Evolutionary conservation across 2,329 filamentous ascomycete genomes (phyloP).

Genomic region (Arthrobotrys megalospora): DNA sequence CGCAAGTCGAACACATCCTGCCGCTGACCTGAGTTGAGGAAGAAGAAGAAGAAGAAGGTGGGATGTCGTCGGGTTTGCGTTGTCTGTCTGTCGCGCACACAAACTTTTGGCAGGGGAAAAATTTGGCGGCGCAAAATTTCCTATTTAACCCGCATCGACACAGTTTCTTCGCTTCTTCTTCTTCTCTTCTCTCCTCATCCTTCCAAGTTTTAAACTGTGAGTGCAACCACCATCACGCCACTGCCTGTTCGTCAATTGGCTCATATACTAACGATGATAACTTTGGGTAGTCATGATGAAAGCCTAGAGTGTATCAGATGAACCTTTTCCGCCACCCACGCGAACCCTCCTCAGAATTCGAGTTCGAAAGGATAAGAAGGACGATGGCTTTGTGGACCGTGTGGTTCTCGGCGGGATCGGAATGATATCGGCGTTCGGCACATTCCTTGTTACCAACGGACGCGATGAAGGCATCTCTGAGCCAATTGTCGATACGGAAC

Average conservation of each 20-base stretch:
- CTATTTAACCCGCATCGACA: slow-evolving; percentile 54
- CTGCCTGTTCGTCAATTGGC: slow-evolving; percentile 1
- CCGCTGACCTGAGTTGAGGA: neutral
- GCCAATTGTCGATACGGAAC: slow-evolving; percentile 53
- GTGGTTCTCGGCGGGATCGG: slow-evolving; percentile 77
- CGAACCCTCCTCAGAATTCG: slow-evolving; percentile 82
- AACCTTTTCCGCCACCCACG: slow-evolving; percentile 76
- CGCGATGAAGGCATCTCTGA: slow-evolving; percentile 99
- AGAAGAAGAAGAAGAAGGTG: slow-evolving; percentile 33
- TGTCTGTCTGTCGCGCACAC: slow-evolving; percentile 37
- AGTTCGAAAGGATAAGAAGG: slow-evolving; percentile 81
- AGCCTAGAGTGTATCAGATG: slow-evolving; percentile 96
- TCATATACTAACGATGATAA: slow-evolving; percentile 66
- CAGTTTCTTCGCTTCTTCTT: slow-evolving; percentile 35
- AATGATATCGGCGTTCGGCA: slow-evolving; percentile 99
- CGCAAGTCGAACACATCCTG: slow-evolving; percentile 26
- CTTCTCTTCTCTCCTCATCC: slow-evolving; percentile 77
- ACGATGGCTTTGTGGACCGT: slow-evolving; percentile 65
- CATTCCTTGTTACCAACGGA: slow-evolving; percentile 97
- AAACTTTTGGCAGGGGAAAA: slow-evolving; percentile 47
- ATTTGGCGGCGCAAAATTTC: slow-evolving; percentile 47
- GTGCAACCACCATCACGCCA: slow-evolving; percentile 68
- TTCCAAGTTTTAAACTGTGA: slow-evolving; percentile 99
- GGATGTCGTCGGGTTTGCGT: slow-evolving; percentile 56
- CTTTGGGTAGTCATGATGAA: slow-evolving; percentile 88